Evolutionary conservation across 345 rosid species (phyloP), one percentile per base, ranked within the genome.

Genomic region (Gossypium anomalum): DNA sequence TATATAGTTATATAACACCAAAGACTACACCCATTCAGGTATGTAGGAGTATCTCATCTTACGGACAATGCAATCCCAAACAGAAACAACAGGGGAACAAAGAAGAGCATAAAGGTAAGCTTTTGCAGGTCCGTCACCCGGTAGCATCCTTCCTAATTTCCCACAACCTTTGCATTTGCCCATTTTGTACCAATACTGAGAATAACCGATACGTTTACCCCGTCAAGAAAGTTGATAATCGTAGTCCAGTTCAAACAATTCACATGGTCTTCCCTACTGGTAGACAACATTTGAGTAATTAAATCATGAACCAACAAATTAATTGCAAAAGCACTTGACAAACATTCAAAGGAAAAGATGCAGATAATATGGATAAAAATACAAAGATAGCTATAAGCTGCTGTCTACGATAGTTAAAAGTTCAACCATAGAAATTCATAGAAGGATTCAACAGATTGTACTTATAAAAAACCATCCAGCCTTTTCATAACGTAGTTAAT

Each of bases 1-100:
- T 75, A 83, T 81, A 64, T 74, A 75, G 62, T 55, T 48, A 68
- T 71, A 44, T 29, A 69, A 79, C 63, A 69, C 72, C 67, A 74
- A 34, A 82, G 58, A 80, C 97, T 95, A 93, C 98, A 95, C 98
- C 98, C 97, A 95, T 90, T 95, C 98, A 23, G 99, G 98, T 88
- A 92, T 88, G 91, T 78, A 89, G 79, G 99, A 93, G 72, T 95
- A 95, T 89, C 97, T 93, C 98, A 93, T 95, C 69, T 89, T 91
- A 75, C 99, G 94, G 62, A 95, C 97, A 82, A 86, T 78, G 78
- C 99, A 95, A 81, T 91, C 98, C 99, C 99, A 95, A 84, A 91
- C 87, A 76, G 99, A 95, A 77, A 95, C 93, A 77, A 89, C 92
- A 1, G 99, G 99, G 78, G 93, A 93, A 81, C 93, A 78, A 78